Conservation (phyloP, 2,329 filamentous ascomycete species). For the Metarhizium album region DNA sequence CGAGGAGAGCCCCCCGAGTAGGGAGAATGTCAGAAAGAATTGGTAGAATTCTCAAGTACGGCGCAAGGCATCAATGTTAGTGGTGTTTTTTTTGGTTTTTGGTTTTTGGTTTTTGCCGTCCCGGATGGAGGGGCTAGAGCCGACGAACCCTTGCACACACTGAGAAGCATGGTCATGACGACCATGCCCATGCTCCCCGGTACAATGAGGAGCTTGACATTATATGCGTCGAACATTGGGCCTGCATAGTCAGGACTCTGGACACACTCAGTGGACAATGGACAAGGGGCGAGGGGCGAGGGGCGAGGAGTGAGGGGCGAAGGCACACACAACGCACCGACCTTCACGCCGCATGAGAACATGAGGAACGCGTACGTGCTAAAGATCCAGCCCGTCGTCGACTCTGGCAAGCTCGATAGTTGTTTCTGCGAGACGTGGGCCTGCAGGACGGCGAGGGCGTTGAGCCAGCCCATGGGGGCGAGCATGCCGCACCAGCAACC, state of each 20-base stretch:
- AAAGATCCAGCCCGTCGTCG: slow-evolving; percentile 62
- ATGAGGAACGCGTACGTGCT: slow-evolving; percentile 59
- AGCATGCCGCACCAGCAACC: slow-evolving; percentile 58
- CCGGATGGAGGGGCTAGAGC: not conserved
- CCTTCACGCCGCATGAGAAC: slow-evolving; percentile 61
- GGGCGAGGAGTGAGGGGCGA: too few species aligned
- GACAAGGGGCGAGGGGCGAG: too few species aligned
- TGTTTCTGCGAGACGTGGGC: slow-evolving; percentile 49
- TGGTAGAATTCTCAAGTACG: slow-evolving; percentile 47
- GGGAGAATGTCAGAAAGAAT: slow-evolving; percentile 58
- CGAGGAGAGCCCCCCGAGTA: slow-evolving; percentile 54
- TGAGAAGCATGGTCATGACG: slow-evolving; percentile 42
- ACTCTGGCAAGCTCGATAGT: slow-evolving; percentile 44
- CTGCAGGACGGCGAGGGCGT: slow-evolving; percentile 56
- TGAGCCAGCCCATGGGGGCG: slow-evolving; percentile 55
- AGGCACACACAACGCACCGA: slow-evolving; percentile 26
- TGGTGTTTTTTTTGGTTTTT: too few species aligned
- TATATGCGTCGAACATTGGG: slow-evolving; percentile 58
- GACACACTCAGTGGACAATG: too few species aligned
- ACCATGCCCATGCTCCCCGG: slow-evolving; percentile 46
- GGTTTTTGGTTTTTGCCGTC: too few species aligned
- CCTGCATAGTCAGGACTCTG: too few species aligned
- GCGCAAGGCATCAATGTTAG: not conserved
- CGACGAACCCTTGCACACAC: slow-evolving; percentile 2
- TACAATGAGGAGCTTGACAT: slow-evolving; percentile 47